Evolutionary conservation across 2,329 filamentous ascomycete species (phyloP).

Genomic region (Exophiala viscosa): DNA sequence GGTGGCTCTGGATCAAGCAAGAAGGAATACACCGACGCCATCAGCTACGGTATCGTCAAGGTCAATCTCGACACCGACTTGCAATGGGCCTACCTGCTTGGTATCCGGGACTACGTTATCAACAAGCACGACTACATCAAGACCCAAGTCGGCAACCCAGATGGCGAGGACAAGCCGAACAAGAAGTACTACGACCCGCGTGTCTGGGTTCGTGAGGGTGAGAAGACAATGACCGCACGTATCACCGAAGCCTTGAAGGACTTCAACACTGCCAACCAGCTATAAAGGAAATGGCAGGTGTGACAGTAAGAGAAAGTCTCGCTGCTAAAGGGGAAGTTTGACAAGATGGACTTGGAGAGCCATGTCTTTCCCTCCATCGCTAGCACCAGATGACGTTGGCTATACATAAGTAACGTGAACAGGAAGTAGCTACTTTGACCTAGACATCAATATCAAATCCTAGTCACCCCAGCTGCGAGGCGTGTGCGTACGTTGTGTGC

Average conservation of each 20-base stretch:
- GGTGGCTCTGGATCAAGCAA: slow-evolving; percentile 90
- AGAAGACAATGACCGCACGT: slow-evolving; percentile 91
- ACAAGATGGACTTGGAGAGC: slow-evolving; percentile 6
- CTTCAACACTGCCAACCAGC: slow-evolving; percentile 79
- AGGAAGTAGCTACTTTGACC: too few species aligned
- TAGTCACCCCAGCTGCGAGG: too few species aligned
- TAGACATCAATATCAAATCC: too few species aligned
- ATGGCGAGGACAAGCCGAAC: slow-evolving; percentile 96
- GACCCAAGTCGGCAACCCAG: slow-evolving; percentile 87
- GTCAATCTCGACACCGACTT: slow-evolving; percentile 99
- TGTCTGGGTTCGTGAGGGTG: slow-evolving; percentile 87
- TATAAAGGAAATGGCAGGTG: slow-evolving; percentile 51
- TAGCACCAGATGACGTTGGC: neutral
- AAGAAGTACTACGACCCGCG: slow-evolving; percentile 93
- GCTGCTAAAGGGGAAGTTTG: neutral
- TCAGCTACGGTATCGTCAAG: slow-evolving; percentile 93
- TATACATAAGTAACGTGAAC: neutral
- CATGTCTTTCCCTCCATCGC: neutral
- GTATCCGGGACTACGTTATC: slow-evolving; percentile 91
- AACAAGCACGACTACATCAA: slow-evolving; percentile 93
- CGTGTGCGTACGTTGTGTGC: too few species aligned
- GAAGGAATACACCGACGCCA: slow-evolving; percentile 84
- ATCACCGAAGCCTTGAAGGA: slow-evolving; percentile 78
- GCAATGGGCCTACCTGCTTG: slow-evolving; percentile 88
- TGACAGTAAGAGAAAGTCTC: neutral